A percentile compares a stretch with the other conserved stretches of the same genome.
These are phyloP conservation scores for Macadamia tetraphylla DNA, from an alignment of 164 flowering plant genomes.

Conservation along the genomic window DNA sequence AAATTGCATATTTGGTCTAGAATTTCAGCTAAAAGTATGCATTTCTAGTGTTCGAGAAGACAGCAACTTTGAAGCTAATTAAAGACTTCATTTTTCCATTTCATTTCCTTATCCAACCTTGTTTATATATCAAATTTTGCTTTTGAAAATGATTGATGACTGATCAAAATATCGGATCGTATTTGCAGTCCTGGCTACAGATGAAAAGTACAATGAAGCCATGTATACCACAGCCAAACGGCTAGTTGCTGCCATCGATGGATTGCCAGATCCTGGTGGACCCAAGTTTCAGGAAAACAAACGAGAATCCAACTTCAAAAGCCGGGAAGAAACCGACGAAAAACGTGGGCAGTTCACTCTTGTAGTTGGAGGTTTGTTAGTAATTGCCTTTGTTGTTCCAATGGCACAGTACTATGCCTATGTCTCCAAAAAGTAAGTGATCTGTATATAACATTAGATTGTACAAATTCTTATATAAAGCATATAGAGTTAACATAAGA, in stretches of 20 bases:
- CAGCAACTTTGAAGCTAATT: not conserved
- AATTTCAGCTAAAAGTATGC: too few relatives aligned
- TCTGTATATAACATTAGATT: not conserved
- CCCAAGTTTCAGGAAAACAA: conserved; percentile 72
- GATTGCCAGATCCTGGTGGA: conserved; percentile 94
- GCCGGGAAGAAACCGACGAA: conserved; percentile 91
- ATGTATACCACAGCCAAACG: conserved; percentile 70
- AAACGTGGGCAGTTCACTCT: conserved; percentile 93
- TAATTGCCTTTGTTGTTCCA: conserved; percentile 95
- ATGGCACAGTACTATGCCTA: conserved; percentile 99
- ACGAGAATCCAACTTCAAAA: conserved; percentile 90
- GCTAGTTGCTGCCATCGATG: conserved; percentile 91
- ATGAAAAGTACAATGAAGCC: conserved; percentile 97
- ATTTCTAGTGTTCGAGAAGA: too few relatives aligned
- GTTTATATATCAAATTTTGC: not conserved
- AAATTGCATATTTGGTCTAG: too few relatives aligned
- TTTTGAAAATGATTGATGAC: not conserved
- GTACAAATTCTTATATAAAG: conserved; percentile 20
- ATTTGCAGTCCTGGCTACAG: conserved; percentile 82
- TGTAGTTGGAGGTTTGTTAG: conserved; percentile 94
- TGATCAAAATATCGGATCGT: conserved; percentile 8
- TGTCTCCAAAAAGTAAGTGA: conserved; percentile 47
- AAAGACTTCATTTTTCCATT: not conserved
- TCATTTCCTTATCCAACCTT: not conserved
- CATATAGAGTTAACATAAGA: conserved; percentile 7